A percentile compares a stretch with the other conserved stretches of the same genome.
Conservation (phyloP, 345 rosid species). For the Eutrema japonicum region DNA sequence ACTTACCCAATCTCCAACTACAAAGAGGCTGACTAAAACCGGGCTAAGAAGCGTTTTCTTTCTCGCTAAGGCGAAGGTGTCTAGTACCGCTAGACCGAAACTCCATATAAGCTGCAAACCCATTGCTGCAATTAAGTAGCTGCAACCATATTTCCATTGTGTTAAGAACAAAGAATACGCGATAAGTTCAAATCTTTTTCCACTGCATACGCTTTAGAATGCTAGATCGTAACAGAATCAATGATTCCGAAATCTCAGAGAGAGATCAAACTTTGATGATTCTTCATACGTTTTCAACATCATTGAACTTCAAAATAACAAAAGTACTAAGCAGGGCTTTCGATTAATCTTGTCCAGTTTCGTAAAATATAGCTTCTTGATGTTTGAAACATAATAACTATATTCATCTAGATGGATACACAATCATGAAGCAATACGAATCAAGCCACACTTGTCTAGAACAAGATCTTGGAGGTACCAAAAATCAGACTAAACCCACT, state of each 20-base stretch:
- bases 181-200: constrained; percentile 1
- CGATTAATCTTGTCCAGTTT: too few relatives aligned
- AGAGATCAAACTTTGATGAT: too few relatives aligned
- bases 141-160: constrained; percentile 39
- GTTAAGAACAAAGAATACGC: constrained; percentile 5
- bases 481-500: neutral
- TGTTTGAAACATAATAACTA: neutral
- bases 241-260: constrained; percentile 4
- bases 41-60: constrained; percentile 62
- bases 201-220: constrained; percentile 2
- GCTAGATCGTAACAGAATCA: constrained; percentile 5
- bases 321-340: too few relatives aligned
- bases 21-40: constrained; percentile 71
- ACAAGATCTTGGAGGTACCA: constrained; percentile 20
- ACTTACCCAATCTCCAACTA: constrained; percentile 87
- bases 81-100: constrained; percentile 69
- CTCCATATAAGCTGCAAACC: constrained; percentile 88
- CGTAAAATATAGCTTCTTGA: constrained; percentile 6
- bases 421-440: constrained; percentile 19
- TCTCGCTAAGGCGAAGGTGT: constrained; percentile 58
- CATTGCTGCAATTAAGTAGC: constrained; percentile 89
- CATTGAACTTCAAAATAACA: too few relatives aligned
- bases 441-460: constrained; percentile 23
- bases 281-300: too few relatives aligned
- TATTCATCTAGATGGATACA: constrained; percentile 21